Conservation (phyloP, 805 yeast genomes). For the Spathaspora hagerdaliae region DNA sequence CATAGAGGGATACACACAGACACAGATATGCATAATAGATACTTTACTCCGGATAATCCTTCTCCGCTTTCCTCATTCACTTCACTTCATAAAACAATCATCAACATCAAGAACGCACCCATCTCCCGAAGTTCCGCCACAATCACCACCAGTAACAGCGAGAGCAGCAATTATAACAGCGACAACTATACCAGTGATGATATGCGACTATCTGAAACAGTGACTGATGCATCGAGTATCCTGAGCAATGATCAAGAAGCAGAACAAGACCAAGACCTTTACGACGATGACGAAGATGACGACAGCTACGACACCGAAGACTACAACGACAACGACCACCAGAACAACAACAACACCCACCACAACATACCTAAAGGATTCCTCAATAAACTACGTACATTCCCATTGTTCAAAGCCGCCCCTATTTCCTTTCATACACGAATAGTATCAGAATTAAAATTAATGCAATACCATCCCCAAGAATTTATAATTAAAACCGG, state of each 20-base stretch:
- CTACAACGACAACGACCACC: background rate
- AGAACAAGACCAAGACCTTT: no score
- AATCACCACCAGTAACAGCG: background rate
- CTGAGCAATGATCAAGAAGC: no score
- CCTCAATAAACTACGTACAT: slow-evolving; percentile 46
- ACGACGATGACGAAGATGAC: no score
- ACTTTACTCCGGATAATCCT: slow-evolving; percentile 21
- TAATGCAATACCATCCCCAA: slow-evolving; percentile 63
- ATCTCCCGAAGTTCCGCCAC: background rate
- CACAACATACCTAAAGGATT: slow-evolving; percentile 48
- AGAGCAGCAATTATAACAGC: background rate
- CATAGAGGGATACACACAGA: no score
- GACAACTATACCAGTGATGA: no score
- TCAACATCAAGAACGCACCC: no score
- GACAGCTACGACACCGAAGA: background rate
- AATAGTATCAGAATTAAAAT: slow-evolving; percentile 52
- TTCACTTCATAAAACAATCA: no score
- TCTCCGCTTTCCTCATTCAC: slow-evolving; percentile 19
- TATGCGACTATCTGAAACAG: no score
- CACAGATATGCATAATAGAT: background rate
- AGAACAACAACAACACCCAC: background rate
- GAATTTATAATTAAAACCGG: slow-evolving; percentile 68
- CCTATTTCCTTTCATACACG: slow-evolving; percentile 61
- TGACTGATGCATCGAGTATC: no score
- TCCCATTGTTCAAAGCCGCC: slow-evolving; percentile 64